Evolutionary conservation across 441 rosid species (phyloP), one percentile per base, ranked within the genome.

Genomic region (Iberis amara): DNA sequence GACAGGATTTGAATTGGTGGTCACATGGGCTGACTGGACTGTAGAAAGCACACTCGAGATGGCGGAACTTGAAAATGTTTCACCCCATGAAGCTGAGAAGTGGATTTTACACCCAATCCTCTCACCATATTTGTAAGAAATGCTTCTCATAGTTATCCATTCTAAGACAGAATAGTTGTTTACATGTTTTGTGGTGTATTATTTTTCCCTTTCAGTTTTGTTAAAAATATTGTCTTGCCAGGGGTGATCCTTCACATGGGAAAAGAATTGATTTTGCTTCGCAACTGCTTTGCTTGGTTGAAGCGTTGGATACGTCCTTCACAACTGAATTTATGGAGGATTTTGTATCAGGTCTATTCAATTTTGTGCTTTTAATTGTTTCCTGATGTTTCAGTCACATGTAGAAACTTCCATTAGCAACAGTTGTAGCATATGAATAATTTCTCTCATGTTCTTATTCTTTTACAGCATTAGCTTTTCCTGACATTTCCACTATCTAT

Each of bases 11-110:
- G 81, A 82, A 65, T 78, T 94, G 71, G 74, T 79, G 55, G 77
- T 80, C 70, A 70, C 74, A 55, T 87, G 96, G 95, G 68, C 79
- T 5, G 89, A 85, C 70, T 81, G 59, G 78, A 69, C 73, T 37
- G 79, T 94, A 18, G 90, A 86, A 65, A 83, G 77, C 69, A 83
- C 96, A 32, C 77, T 79, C 57, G 97, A 94, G 71, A 89, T 94
- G 99, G 99, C 91, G 60, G 99, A 89, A 71, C 60, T 89, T 64
- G 99, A 94, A 78, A 94, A 89, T 76, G 71, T 79, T 51, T 80
- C 96, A 36, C 94, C 97, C 64, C 87, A 85, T 68, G 99, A 89
- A 15, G 99, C 99, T 60, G 83, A 81, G 66, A 83, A 75, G 67
- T 89, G 97, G 99, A 76, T 56, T 56, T 52, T 94, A 57, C 71